Base-by-base conservation (phyloP, 306 rosid species). In the Prunus padus region DNA sequence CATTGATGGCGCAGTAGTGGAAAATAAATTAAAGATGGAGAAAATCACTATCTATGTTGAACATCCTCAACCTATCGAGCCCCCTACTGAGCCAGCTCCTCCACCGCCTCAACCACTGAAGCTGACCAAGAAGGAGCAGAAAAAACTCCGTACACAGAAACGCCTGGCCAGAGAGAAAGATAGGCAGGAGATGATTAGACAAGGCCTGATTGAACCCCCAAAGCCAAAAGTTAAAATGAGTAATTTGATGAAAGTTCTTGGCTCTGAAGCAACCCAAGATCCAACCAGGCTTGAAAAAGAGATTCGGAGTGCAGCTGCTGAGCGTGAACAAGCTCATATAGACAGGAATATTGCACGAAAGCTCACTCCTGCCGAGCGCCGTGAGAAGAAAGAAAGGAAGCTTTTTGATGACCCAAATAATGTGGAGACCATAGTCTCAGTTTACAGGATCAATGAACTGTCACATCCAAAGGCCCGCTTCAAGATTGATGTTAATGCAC, bases 81-180 rank as follows among this genome's bases (percentile, higher is more conserved):
- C 98, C 44, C 98, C 98, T 67, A 90, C 82, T n/a, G 98, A 94
- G 79, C 92, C 96, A 65, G 88, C 95, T 71, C 97, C 96, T 31
- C 98, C 98, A 23, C 98, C 98, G n/a, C 98, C 97, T 76, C 97
- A 94, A 81, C 98, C 98, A 3, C 86, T 94, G 73, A 94, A 94
- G 86, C 84, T 94, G 76, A 94, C 98, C 31, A 90, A 92, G 89
- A 91, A 90, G 75, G 98, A 94, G 70, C 98, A 90, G 91, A 94
- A 94, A 84, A 94, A 94, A 84, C 92, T 94, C 49, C 89, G 98
- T 3, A 94, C 98, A 46, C 98, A 94, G 75, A 84, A 91, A 31
- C 97, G 98, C 33, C 78, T 94, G 75, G 97, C 92, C 4, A 88
- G 90, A 82, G 97, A 94, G 91, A 94, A 90, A 75, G 98, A 94